These are phyloP conservation scores for Cyberlindnera euphorbiiphila DNA, from an alignment of 805 yeast species.

Conservation along the genomic window DNA sequence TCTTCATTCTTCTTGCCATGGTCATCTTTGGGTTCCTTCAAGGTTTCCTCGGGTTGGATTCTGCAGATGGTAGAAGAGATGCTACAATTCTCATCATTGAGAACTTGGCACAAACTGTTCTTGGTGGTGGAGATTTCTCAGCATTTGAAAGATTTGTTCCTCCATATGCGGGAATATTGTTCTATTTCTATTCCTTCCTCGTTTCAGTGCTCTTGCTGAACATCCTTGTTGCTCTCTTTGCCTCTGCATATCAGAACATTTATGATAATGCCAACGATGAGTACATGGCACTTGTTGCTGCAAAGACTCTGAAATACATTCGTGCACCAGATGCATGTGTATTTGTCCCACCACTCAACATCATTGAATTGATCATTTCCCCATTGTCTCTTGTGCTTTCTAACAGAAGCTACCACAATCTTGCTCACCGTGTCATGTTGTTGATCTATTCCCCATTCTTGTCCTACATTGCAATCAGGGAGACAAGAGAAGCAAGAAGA, in stretches of 20 bases:
- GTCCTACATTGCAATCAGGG: constrained; percentile 55
- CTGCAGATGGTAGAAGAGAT: constrained; percentile 80
- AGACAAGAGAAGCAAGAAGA: constrained; percentile 62
- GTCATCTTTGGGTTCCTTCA: constrained; percentile 79
- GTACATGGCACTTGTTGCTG: constrained; percentile 78
- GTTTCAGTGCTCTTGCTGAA: constrained; percentile 74
- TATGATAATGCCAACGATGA: constrained; percentile 82
- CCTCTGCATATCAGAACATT: constrained; percentile 78
- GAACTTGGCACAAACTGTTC: constrained; percentile 64
- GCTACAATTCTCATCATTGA: constrained; percentile 61
- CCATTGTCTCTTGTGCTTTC: constrained; percentile 42
- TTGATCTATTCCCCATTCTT: constrained; percentile 67
- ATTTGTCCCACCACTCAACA: constrained; percentile 80
- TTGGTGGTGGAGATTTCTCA: constrained; percentile 70
- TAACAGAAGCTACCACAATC: constrained; percentile 30
- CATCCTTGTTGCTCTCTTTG: constrained; percentile 78
- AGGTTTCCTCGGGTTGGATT: constrained; percentile 83
- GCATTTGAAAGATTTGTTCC: constrained; percentile 71
- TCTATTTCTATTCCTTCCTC: constrained; percentile 72
- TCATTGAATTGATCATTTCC: constrained; percentile 56
- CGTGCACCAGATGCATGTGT: constrained; percentile 87
- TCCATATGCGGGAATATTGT: constrained; percentile 80
- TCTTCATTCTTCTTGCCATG: constrained; percentile 67
- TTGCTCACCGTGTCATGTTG: constrained; percentile 59
- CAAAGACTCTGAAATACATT: constrained; percentile 76